phyloP scores from a whole-genome alignment of 2,329 filamentous ascomycete genomes.

The Rutstroemia sp. region DNA sequence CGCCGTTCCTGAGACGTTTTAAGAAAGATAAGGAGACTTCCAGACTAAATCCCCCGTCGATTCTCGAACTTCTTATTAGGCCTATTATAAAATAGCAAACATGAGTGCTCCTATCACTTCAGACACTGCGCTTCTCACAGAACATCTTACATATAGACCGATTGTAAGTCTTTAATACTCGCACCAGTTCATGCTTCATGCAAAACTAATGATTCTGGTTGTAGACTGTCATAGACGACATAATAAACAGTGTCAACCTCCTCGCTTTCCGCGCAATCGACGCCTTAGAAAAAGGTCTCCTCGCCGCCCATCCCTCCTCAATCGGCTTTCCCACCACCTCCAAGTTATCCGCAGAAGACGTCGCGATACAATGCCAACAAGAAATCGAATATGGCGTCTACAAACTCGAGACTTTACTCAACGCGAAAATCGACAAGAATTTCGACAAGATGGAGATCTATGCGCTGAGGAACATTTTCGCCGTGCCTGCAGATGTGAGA shows the following conservation, averaged over 20 bases:
- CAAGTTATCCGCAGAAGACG: conserved; percentile 30
- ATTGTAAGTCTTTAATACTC: conserved; percentile 51
- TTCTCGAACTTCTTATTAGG: background rate
- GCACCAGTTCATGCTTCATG: background rate
- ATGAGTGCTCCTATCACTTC: conserved; percentile 24
- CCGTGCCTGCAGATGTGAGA: conserved; percentile 62
- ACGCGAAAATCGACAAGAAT: conserved; percentile 74
- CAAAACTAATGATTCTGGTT: conserved; percentile 4
- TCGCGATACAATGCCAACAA: conserved; percentile 44
- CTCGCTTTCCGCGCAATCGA: conserved; percentile 85
- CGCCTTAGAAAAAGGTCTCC: conserved; percentile 76
- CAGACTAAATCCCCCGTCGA: background rate
- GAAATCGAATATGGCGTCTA: conserved; percentile 88
- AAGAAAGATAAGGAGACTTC: background rate
- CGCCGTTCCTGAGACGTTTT: too few species aligned
- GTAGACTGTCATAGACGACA: conserved; percentile 90
- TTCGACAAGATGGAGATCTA: conserved; percentile 88
- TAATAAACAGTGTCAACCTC: conserved; percentile 94
- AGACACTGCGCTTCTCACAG: conserved; percentile 67
- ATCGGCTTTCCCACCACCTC: conserved; percentile 67
- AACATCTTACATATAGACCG: conserved; percentile 92
- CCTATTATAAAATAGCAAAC: background rate
- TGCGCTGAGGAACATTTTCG: conserved; percentile 77
- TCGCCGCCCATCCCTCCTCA: conserved; percentile 62
- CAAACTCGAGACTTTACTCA: conserved; percentile 75